Base-by-base conservation (phyloP, 2,329 filamentous ascomycete species). In the Epichloe sp. region DNA sequence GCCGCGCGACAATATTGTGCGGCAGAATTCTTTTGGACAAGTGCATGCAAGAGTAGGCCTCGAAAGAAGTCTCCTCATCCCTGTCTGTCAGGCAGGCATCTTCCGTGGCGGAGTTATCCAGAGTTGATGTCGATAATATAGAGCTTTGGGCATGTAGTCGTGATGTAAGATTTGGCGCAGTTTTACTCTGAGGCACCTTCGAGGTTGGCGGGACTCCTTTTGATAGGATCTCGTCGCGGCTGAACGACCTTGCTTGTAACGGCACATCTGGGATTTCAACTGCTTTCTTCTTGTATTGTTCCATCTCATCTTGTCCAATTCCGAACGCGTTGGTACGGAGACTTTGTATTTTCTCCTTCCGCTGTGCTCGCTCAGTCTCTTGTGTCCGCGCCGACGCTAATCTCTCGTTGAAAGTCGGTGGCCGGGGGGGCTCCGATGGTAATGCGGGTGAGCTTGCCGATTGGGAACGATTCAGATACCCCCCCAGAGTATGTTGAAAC, bases 21-120 rank as follows among this genome's bases (percentile, higher is more conserved):
- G 89, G 86, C 44, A 97, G 77, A 38, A 88, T 83, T 35, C 93
- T 82, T 55, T 83, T 88, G 4, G 85, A 86, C 14, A 98, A 76
- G 63, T 96, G 89, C 38, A 90, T 73, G 34, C 82, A 80, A 5
- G 93, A 96, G 65, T 90, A 95, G 2, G 87, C 79, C 60, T 98
- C 93, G 59, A 93, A 94, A 2, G 83, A 77, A 1, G 76, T 66
- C 45, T 65, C 55, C 23, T 60, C 62, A 11, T 58, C 53, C n/a
- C 56, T 50, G 45, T 57, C 58, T 10, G 53, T 53, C 4, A 60
- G 51, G 0, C 55, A 52, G 8, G 50, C 53, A 35, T 59, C 60
- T 44, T 52, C 44, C 26, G 17, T 31, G 31, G 46, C 15, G 10
- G 38, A 44, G n/a, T 52, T 44, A 15, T 47, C 44, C 19, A 36